Evolutionary conservation across 108 stramenopile genomes (phyloP), one percentile per base, ranked within the genome.

Genomic region (Schizochytrium sp.): DNA sequence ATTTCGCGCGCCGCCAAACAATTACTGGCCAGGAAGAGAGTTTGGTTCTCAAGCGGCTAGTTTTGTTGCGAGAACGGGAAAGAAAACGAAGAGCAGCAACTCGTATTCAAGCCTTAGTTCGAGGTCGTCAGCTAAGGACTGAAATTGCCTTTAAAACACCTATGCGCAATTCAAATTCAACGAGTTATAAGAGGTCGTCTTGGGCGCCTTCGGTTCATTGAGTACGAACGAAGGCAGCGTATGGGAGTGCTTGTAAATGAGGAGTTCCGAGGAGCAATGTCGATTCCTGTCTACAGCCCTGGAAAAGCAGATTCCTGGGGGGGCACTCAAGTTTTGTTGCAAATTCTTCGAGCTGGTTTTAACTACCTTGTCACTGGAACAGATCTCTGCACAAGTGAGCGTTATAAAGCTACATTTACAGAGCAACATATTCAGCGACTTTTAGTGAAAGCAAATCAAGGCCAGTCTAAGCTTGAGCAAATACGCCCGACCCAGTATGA

Each of bases 361-460:
- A 83, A 83, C 53, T 83, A 83, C 47, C 76, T 83, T 1, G 47
- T 83, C 0, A 38, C 15, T 38, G 76, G 50, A 15, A 49, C 47
- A 17, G 76, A 83, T 50, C 76, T 83, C 10, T 83, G 76, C 28
- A 55, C 76, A 50, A 28, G 76, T 40, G 76, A 83, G 47, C 10
- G 12, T 15, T 83, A 83, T 53, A n/a, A 83, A 7, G 5, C 50
- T 0, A 55, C 47, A 38, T 42, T 83, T 17, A 55, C 15, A 5
- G 76, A 83, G 76, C 76, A 83, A 40, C 76, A 83, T 10, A 55
- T 83, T 47, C 50, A 83, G 50, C 50, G 53, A 38, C 28, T 83
- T 50, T 53, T 83, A 13, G 3, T 38, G n/a, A 8, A 46, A 7
- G 10, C n/a, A 3, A 83, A 83, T 42, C 76, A 40, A n/a, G 38